Base-by-base conservation (phyloP, 345 rosid genomes). In the Ceriops decandra region DNA sequence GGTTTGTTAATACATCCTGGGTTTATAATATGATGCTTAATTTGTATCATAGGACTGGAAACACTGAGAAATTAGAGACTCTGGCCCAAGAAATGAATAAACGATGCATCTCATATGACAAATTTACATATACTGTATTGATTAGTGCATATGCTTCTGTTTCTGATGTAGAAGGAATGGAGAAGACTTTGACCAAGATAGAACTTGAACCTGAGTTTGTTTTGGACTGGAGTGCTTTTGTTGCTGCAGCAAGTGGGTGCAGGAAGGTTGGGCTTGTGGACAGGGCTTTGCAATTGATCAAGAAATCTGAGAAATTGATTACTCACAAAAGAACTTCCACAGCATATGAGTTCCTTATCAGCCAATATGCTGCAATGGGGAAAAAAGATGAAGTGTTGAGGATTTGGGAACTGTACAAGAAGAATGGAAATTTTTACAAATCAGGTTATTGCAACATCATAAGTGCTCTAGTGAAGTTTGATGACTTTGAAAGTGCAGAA, bases 401-500 rank as follows among this genome's bases (percentile, higher is more conserved):
- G 68, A 2, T 81, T 54, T 85, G 89, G 86, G 72, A 79, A 67
- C 32, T 60, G 19, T 77, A 67, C 67, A 74, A 77, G 74, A 67
- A 68, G 57, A 52, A 57, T 2, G 20, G 0, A 1, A 75, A 33
- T 68, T 63, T 73, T 24, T 58, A 17, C 21, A 79, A 79, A 31
- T 52, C 5, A 17, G 84, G 77, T 1, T 80, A 82, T 67, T 24
- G 10, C 5, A 1, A 17, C 1, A 26, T 80, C 62, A 28, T 85
- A 15, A 7, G 28, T 6, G 68, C 84, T 52, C 28, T 82, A 46
- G 3, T 76, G 80, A 82, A 74, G 77, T 52, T 78, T 27, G 79
- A 82, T 30, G 88, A 85, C 74, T 4, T 82, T 47, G 83, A 80
- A 62, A 58, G 24, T 64, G 88, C 78, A 9, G 82, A 82, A 68